Evolutionary conservation across 2,329 filamentous ascomycete species (phyloP).

Genomic region (Blastomyces gilchristii): DNA sequence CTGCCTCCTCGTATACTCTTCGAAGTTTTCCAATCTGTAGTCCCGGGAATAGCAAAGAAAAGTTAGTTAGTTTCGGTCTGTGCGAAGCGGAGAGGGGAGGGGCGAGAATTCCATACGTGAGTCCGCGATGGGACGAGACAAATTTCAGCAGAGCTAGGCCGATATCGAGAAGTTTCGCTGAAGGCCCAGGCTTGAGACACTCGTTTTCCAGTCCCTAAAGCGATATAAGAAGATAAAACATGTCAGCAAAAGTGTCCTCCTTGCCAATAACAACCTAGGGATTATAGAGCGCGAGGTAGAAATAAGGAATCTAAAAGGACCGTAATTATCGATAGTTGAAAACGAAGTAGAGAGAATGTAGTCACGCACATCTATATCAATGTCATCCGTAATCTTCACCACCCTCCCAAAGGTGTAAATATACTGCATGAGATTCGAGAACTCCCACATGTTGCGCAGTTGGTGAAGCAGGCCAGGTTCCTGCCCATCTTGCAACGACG

Average conservation of each 20-base stretch:
- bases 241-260: not conserved
- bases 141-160: constrained; percentile 82
- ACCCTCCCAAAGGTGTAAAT: constrained; percentile 81
- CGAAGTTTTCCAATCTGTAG: constrained; percentile 69
- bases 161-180: constrained; percentile 65
- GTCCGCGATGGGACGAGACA: constrained; percentile 82
- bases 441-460: constrained; percentile 89
- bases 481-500: constrained; percentile 25
- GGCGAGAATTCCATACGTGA: constrained; percentile 56
- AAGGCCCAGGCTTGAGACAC: constrained; percentile 66
- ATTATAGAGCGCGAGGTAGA: not conserved
- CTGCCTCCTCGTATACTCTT: constrained; percentile 85
- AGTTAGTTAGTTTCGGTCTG: not conserved
- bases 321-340: not conserved
- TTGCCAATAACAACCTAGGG: not conserved
- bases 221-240: not conserved
- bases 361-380: constrained; percentile 72
- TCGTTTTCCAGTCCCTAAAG: constrained; percentile 74
- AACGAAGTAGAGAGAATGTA: not conserved
- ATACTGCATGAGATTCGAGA: constrained; percentile 88
- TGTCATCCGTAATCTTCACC: constrained; percentile 78
- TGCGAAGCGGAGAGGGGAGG: not conserved
- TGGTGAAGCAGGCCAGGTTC: constrained; percentile 47
- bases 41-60: constrained; percentile 12
- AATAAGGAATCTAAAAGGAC: not conserved